Base-by-base conservation (phyloP, 306 rosid genomes). In the Castanospermum australe region DNA sequence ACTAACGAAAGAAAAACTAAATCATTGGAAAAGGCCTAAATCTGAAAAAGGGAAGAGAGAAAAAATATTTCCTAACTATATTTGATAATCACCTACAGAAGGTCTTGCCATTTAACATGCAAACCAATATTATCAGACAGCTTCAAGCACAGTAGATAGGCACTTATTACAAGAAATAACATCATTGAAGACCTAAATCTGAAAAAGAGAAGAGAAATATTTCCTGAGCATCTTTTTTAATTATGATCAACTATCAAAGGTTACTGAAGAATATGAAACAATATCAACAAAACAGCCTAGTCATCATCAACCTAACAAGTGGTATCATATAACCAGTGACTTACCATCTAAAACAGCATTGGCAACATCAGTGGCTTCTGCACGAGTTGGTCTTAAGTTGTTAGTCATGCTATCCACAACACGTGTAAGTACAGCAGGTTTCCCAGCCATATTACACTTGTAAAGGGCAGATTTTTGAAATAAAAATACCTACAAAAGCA, bases 341-440 rank as follows among this genome's bases (percentile, higher is more conserved):
- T n/a, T 80, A 95, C 99, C 99, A 82, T 96, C 99, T 75, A 96
- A 87, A 67, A 96, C 97, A 67, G 99, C 99, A 88, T 96, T 96
- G 72, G 99, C 99, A 83, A 96, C 98, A 86, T 96, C 99, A 60
- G 99, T 96, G 71, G 99, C 99, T 88, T 96, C 99, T n/a, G 99
- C 99, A 86, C 99, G 99, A 79, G 99, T 96, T 76, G 99, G 99
- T 44, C 99, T 85, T 84, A 96, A 87, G 89, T 96, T 96, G 93
- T 88, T 90, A 12, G 99, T 96, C 99, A 96, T 96, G 67, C 98
- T 93, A 72, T 96, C 99, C 81, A 96, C 99, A 73, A 96, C 99
- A 85, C 98, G 99, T 12, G 99, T 96, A 35, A 96, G 87, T 59
- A 96, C 99, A n/a, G 99, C 98, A 84, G 99, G 98, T 77, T 96